Base-by-base conservation (phyloP, 495 filamentous ascomycete species). In the Friedmanniomyces simplex region DNA sequence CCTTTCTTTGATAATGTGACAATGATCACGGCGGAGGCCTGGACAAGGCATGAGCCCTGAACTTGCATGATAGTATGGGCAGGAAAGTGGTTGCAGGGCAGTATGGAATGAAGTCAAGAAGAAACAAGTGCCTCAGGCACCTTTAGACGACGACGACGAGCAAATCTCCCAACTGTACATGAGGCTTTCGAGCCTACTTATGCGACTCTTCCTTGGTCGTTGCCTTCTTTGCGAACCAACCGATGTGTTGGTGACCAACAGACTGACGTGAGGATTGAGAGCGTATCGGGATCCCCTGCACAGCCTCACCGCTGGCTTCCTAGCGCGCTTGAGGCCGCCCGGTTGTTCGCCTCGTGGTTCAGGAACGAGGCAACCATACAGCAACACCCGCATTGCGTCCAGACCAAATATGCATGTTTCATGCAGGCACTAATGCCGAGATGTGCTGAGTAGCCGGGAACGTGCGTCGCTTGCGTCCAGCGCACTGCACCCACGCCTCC, bases 251-350 rank as follows among this genome's bases (percentile, higher is more conserved):
- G 21, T 52, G 32, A 6, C 16, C 30, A 32, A 32, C 28, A 32
- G 28, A 32, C 28, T 32, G 28, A 32, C 28, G 28, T 32, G 28
- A 32, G 28, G 28, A 10, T 32, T 10, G 28, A 3, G 28, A 10
- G 28, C 28, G 28, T 32, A 32, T 32, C 28, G 28, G 28, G n/a
- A n/a, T n/a, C 10, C 34, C 11, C 25, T 4, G 49, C 49, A 52
- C 49, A 52, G 49, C 49, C 30, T 34, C 49, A 37, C 25, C n/a
- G 24, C 49, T 3, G 14, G n/a, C 6, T 4, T 18, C 28, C 16
- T 49, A 49, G 46, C 46, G 49, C 25, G 46, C 46, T 24, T 49
- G 46, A 49, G 46, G 46, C 46, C 49, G 49, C 49, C 49, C 49
- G 2, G 11, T 8, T 7, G 2, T 49, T 36, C 49, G 49, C 49